Evolutionary conservation across 345 rosid genomes (phyloP).

Genomic region (Raphanus sativus): DNA sequence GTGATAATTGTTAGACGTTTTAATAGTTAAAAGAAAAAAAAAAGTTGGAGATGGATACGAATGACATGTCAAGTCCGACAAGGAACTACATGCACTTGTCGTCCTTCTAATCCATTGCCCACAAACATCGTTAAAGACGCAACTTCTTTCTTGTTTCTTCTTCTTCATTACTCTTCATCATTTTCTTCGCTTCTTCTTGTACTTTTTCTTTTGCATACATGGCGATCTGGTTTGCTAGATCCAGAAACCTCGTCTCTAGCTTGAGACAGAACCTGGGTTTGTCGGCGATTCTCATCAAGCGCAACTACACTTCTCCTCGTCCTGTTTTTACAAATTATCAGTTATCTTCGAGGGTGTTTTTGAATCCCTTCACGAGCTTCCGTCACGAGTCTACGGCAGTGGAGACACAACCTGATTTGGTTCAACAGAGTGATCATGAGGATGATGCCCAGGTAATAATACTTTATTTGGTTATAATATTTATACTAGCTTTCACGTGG

Average conservation of each 20-base stretch:
- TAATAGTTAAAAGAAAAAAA: background rate
- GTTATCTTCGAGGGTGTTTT: conserved; percentile 13
- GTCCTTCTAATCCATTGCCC: conserved; percentile 20
- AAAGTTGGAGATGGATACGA: conserved; percentile 26
- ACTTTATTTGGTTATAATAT: background rate
- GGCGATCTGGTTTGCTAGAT: conserved; percentile 49
- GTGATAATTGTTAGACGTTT: background rate
- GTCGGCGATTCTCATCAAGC: conserved; percentile 13
- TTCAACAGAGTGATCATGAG: conserved; percentile 30
- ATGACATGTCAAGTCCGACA: conserved; percentile 42
- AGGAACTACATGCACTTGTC: conserved; percentile 35
- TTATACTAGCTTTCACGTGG: background rate
- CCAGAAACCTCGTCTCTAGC: conserved; percentile 36
- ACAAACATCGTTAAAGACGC: conserved; percentile 15
- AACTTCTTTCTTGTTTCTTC: background rate
- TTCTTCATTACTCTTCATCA: background rate
- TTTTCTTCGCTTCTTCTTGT: conserved; percentile 1
- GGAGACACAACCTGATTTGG: conserved; percentile 39
- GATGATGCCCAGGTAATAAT: conserved; percentile 35
- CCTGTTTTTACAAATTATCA: background rate
- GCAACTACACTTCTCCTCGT: background rate
- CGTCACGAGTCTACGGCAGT: conserved; percentile 48
- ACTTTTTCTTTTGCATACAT: conserved; percentile 13
- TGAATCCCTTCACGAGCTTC: background rate
- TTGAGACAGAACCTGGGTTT: conserved; percentile 31